These are phyloP conservation scores for Pulveroboletus sp. DNA, from an alignment of 768 basidiomycete species.

Conservation along the genomic window DNA sequence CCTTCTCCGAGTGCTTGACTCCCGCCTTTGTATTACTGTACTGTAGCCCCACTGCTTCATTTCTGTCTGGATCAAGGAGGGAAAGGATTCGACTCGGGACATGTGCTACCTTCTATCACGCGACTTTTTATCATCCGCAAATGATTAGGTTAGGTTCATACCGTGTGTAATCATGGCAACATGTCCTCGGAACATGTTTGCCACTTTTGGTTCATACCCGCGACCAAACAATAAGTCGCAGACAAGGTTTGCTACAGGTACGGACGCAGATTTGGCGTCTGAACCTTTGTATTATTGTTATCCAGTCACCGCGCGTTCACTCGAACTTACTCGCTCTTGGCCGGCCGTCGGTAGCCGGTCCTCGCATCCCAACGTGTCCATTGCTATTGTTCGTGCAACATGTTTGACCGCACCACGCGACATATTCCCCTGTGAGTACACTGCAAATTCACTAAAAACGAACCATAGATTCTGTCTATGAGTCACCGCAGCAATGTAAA, in stretches of 20 bases:
- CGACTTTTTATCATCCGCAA: constrained; percentile 16
- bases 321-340: background rate
- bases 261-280: constrained; percentile 21
- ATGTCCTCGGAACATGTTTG: background rate
- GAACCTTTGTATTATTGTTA: constrained; percentile 19
- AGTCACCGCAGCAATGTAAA: constrained; percentile 10
- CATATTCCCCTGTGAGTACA: constrained; percentile 11
- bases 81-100: constrained; percentile 2
- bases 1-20: constrained; percentile 13
- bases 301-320: constrained; percentile 6
- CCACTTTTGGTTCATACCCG: constrained; percentile 14
- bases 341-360: constrained; percentile 15
- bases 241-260: constrained; percentile 32
- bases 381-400: constrained; percentile 26
- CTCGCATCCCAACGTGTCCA: constrained; percentile 16
- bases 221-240: constrained; percentile 24
- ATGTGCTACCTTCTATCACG: constrained; percentile 6
- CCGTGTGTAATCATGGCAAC: constrained; percentile 5
- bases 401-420: constrained; percentile 8
- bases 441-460: background rate
- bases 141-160: constrained; percentile 17
- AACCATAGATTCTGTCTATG: constrained; percentile 3
- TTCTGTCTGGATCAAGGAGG: background rate
- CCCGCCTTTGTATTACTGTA: constrained; percentile 24
- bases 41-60: constrained; percentile 13